Percentiles rank a stretch among this genome's conserved stretches.
phyloP scores from a whole-genome alignment of 2,329 filamentous ascomycete genomes.

The Cordyceps tenuipes region DNA sequence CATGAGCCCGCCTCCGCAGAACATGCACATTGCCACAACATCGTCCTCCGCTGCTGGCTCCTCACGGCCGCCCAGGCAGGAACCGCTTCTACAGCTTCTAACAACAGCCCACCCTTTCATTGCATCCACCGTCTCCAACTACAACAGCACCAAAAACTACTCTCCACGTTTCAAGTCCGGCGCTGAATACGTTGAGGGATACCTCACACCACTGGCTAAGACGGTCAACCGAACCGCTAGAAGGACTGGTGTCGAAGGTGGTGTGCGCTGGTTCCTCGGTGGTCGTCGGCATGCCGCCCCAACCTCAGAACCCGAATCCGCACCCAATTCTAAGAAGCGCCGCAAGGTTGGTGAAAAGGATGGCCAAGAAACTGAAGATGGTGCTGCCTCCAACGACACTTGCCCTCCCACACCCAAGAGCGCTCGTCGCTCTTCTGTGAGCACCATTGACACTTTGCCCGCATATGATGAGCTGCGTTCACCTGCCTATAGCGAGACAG shows the following conservation, averaged over 20 bases:
- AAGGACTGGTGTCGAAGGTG: constrained; percentile 79
- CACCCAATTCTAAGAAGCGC: constrained; percentile 45
- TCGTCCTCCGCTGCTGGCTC: constrained; percentile 10
- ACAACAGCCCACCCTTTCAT: constrained; percentile 83
- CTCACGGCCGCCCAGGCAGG: constrained; percentile 46
- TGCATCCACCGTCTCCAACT: constrained; percentile 76
- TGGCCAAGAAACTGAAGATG: constrained; percentile 20
- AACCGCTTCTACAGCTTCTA: constrained; percentile 78
- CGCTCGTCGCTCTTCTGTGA: constrained; percentile 53
- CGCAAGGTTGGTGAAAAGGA: constrained; percentile 45
- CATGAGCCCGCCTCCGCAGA: constrained; percentile 23
- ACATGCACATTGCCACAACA: constrained; percentile 13
- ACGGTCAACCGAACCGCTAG: constrained; percentile 78
- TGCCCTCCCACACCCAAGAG: constrained; percentile 21
- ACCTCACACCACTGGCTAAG: constrained; percentile 76
- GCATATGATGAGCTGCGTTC: constrained; percentile 75
- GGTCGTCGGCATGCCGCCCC: constrained; percentile 42
- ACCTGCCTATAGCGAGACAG: constrained; percentile 62
- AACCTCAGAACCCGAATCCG: constrained; percentile 38
- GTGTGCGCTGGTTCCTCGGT: constrained; percentile 75
- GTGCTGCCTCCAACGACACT: constrained; percentile 20
- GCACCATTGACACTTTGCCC: constrained; percentile 66
- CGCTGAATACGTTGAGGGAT: constrained; percentile 84
- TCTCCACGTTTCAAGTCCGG: constrained; percentile 83
- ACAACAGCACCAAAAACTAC: constrained; percentile 81